phyloP scores from a whole-genome alignment of 2,329 filamentous ascomycete species.

The Ceratocystis diversiconidia region DNA sequence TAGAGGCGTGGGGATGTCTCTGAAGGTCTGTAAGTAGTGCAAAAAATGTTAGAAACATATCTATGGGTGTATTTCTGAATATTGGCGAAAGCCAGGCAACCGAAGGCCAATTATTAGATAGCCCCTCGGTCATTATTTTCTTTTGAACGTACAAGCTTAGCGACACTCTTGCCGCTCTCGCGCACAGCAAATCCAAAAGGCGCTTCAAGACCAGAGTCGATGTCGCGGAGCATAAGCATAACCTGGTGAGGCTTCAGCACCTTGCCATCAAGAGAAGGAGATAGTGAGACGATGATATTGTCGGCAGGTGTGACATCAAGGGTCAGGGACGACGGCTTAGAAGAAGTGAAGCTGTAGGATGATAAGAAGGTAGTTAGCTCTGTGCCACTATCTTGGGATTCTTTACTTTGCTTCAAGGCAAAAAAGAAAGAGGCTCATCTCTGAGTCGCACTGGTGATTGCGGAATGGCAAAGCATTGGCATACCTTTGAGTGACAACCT shows the following conservation, averaged over 20 bases:
- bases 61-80: background rate
- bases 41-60: slow-evolving; percentile 20
- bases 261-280: slow-evolving; percentile 62
- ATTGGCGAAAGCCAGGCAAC: background rate
- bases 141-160: slow-evolving; percentile 58
- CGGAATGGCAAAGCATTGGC: slow-evolving; percentile 21
- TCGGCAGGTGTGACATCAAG: slow-evolving; percentile 54
- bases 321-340: slow-evolving; percentile 39
- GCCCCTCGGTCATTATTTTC: background rate
- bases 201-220: slow-evolving; percentile 62
- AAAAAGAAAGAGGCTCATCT: too few species aligned
- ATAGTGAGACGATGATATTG: slow-evolving; percentile 68
- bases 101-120: background rate
- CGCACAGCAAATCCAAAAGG: slow-evolving; percentile 75
- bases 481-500: slow-evolving; percentile 52
- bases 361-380: background rate
- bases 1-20: slow-evolving; percentile 77
- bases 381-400: background rate
- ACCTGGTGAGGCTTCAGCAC: slow-evolving; percentile 84
- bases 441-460: too few species aligned
- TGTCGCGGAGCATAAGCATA: slow-evolving; percentile 71
- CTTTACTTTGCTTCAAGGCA: too few species aligned
- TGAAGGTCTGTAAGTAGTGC: slow-evolving; percentile 49
- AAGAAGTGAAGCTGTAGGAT: slow-evolving; percentile 34
- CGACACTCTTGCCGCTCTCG: slow-evolving; percentile 70